These are phyloP conservation scores for Plasmodium fragile DNA, from an alignment of 169 alveolate genomes.

Conservation along the genomic window DNA sequence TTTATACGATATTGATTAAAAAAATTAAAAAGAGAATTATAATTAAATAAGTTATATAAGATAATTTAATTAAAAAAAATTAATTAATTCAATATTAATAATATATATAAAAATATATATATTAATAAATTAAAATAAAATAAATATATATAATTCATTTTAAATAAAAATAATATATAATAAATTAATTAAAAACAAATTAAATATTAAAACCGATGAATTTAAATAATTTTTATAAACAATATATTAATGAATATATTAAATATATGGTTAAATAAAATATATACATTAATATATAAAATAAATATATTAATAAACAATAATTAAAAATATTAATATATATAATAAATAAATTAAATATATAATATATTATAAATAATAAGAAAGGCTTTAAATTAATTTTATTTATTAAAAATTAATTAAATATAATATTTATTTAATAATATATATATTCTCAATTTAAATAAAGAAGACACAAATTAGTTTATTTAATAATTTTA, in stretches of 20 bases:
- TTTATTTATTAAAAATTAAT: neutral
- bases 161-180: neutral
- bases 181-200: neutral
- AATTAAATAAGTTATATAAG: neutral
- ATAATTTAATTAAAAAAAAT: neutral
- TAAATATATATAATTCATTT: neutral
- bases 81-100: neutral
- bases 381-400: neutral
- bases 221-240: neutral
- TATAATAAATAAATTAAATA: too few relatives aligned
- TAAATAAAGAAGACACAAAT: neutral
- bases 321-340: too few relatives aligned
- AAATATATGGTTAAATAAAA: too few relatives aligned
- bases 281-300: too few relatives aligned
- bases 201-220: neutral
- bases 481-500: neutral
- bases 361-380: neutral
- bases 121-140: neutral
- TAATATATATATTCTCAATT: neutral
- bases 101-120: neutral
- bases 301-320: too few relatives aligned
- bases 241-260: neutral
- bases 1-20: neutral
- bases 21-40: neutral
- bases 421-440: neutral